Percentiles rank a stretch among this genome's conserved stretches.
Conservation (phyloP, 2,329 filamentous ascomycete genomes). For the Phyllosticta citriasiana region DNA sequence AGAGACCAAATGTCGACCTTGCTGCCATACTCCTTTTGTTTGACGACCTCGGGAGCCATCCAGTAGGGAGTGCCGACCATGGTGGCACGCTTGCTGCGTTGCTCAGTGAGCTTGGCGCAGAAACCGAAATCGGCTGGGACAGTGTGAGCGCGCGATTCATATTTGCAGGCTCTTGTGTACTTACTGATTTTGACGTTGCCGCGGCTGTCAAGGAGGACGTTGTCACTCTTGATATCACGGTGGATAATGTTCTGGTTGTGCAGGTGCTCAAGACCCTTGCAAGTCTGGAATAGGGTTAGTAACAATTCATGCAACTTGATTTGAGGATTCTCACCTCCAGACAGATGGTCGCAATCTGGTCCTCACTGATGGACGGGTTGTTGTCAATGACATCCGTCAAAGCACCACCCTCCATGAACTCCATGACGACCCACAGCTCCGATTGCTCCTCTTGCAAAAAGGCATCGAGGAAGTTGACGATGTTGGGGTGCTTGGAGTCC, state of each 20-base stretch:
- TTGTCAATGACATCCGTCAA: conserved; percentile 98
- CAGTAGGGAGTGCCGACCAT: conserved; percentile 99
- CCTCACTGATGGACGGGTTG: conserved; percentile 84
- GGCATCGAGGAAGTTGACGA: conserved; percentile 96
- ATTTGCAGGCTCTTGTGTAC: conserved; percentile 29
- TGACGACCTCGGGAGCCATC: conserved; percentile 99
- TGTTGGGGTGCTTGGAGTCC: conserved; percentile 94
- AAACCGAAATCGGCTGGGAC: conserved; percentile 91
- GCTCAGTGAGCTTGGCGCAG: conserved; percentile 95
- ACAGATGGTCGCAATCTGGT: conserved; percentile 96
- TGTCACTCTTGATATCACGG: conserved; percentile 98
- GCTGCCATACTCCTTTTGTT: conserved; percentile 96
- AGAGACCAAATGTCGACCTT: conserved; percentile 99
- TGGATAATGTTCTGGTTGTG: conserved; percentile 97
- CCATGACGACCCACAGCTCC: conserved; percentile 99
- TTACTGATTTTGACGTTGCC: conserved; percentile 96
- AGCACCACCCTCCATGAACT: conserved; percentile 98
- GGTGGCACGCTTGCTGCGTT: conserved; percentile 92
- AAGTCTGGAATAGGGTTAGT: conserved; percentile 53
- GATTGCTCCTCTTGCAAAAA: conserved; percentile 91
- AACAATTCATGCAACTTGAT: not conserved
- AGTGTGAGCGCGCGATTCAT: conserved; percentile 12
- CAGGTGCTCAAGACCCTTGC: conserved; percentile 85
- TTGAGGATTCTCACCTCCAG: conserved; percentile 59
- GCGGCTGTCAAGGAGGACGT: conserved; percentile 85